Percentiles rank a stretch among this genome's conserved stretches.
Evolutionary conservation across 2,329 filamentous ascomycete genomes (phyloP).

Genomic region (Claviceps purpurea): DNA sequence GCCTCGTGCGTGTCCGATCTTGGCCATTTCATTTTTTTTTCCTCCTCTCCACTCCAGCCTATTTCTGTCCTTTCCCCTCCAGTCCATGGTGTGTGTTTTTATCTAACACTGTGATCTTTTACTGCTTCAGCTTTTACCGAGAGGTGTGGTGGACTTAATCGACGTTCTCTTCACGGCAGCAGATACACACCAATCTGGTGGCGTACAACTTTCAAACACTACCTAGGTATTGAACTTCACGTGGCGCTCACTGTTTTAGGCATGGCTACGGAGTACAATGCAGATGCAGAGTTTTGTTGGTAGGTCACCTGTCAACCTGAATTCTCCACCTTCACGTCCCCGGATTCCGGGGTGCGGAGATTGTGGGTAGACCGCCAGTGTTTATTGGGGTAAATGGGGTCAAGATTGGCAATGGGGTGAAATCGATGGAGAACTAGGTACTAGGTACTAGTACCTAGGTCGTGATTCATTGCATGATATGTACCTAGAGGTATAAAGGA

Average conservation of each 20-base stretch:
- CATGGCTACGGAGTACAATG: not conserved
- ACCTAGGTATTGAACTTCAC: not conserved
- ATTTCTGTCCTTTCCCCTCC: no score
- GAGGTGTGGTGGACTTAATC: no score
- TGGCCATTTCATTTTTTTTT: not conserved
- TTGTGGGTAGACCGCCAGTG: constrained; percentile 1
- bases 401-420: not conserved
- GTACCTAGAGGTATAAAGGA: not conserved
- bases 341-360: constrained; percentile 2
- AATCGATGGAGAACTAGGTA: not conserved
- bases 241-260: not conserved
- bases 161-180: no score
- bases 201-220: not conserved
- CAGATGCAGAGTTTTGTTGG: no score
- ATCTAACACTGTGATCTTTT: no score
- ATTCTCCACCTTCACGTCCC: not conserved
- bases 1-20: not conserved
- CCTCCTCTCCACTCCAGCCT: not conserved
- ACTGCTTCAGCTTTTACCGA: no score
- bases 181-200: not conserved
- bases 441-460: no score
- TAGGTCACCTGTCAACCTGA: not conserved
- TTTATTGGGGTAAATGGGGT: not conserved
- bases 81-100: no score
- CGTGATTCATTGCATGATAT: not conserved